phyloP scores from a whole-genome alignment of 306 rosid species.

The Sphenostylis stenocarpa region DNA sequence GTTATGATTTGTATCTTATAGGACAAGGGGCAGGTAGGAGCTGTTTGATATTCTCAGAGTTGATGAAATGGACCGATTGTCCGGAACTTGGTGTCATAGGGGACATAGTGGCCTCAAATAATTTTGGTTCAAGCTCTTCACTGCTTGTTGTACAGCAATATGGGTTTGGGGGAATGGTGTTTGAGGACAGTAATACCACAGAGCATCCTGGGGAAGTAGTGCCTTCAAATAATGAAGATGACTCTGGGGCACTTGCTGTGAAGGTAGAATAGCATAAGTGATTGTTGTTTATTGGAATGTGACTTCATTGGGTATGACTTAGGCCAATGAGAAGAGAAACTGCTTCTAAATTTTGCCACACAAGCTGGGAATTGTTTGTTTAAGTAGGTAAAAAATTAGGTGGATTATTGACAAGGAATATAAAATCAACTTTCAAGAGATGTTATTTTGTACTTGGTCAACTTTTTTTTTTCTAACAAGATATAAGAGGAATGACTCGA shows the following conservation, averaged over 20 bases:
- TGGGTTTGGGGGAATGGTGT: constrained; percentile 35
- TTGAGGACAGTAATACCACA: background rate
- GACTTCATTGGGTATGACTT: background rate
- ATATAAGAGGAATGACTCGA: background rate
- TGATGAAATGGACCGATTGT: constrained; percentile 43
- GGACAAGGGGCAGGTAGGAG: constrained; percentile 46
- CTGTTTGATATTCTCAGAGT: constrained; percentile 7
- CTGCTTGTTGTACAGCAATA: constrained; percentile 37
- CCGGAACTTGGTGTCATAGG: constrained; percentile 61
- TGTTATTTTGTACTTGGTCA: background rate
- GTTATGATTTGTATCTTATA: constrained; percentile 45
- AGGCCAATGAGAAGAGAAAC: background rate
- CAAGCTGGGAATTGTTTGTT: background rate
- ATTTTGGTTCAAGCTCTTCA: constrained; percentile 38
- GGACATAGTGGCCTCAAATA: constrained; percentile 46
- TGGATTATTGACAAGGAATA: background rate
- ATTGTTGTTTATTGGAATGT: background rate
- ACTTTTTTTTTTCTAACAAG: background rate
- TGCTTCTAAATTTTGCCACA: background rate
- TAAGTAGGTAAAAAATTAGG: background rate
- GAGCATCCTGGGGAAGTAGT: background rate
- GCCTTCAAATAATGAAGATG: background rate
- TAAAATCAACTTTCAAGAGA: background rate
- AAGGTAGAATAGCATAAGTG: background rate
- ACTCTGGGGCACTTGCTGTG: background rate